phyloP scores from a whole-genome alignment of 192 early-diverging fungal species.

The Entomortierella parvispora region DNA sequence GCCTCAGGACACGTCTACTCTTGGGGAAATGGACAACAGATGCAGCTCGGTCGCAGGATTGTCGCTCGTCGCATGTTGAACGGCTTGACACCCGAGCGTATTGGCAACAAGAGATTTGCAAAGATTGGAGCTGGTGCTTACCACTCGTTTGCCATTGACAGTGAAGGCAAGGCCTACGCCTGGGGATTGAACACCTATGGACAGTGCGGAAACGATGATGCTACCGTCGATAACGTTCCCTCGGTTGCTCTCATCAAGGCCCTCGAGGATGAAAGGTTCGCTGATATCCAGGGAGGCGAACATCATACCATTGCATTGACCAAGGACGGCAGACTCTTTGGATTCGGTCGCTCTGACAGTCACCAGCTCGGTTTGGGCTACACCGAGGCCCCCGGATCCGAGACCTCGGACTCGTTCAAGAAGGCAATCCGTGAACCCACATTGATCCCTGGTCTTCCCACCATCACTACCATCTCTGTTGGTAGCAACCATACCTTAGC shows the following conservation, averaged over 20 bases:
- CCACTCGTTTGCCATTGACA: conserved; percentile 84
- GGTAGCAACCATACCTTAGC: conserved; percentile 72
- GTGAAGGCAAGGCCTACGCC: conserved; percentile 71
- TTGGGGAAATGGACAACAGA: conserved; percentile 92
- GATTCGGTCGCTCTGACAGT: conserved; percentile 88
- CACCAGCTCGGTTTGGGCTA: conserved; percentile 80
- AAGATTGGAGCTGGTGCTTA: conserved; percentile 83
- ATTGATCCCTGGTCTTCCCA: conserved; percentile 51
- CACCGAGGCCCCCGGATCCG: conserved; percentile 42
- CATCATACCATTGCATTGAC: conserved; percentile 87
- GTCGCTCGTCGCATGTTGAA: conserved; percentile 76
- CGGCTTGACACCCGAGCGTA: conserved; percentile 64
- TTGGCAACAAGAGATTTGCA: conserved; percentile 66
- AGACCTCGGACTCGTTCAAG: conserved; percentile 54
- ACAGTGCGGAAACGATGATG: conserved; percentile 75
- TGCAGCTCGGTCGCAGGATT: conserved; percentile 87
- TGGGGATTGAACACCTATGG: conserved; percentile 94
- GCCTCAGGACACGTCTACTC: conserved; percentile 80
- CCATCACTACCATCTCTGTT: conserved; percentile 62
- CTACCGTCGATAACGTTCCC: conserved; percentile 58
- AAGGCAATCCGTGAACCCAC: conserved; percentile 70
- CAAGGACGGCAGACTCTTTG: conserved; percentile 75
- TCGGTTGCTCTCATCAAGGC: conserved; percentile 67
- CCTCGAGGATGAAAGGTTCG: conserved; percentile 57
- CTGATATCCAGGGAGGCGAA: conserved; percentile 80